These are phyloP conservation scores for Diaporthe nobilis DNA, from an alignment of 2,329 filamentous ascomycete species.

Conservation along the genomic window DNA sequence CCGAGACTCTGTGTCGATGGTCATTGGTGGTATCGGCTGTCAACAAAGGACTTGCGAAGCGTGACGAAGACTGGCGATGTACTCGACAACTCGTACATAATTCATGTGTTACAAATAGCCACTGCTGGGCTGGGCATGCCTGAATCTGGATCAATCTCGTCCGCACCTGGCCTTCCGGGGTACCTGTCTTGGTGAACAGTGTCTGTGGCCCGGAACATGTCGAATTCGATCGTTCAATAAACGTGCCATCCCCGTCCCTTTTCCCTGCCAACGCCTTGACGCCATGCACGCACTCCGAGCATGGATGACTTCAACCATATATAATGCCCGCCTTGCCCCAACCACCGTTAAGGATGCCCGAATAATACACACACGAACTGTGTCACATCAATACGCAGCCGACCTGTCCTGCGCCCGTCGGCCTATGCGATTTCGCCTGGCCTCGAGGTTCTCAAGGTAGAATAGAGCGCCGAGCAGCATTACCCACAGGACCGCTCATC, in stretches of 20 bases:
- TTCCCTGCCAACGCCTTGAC: slow-evolving; percentile 33
- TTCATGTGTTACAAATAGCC: neutral
- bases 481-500: slow-evolving; percentile 60
- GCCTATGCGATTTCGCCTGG: neutral
- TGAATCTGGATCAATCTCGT: neutral
- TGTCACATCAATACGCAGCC: neutral
- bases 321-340: neutral
- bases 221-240: neutral
- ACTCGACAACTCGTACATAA: neutral
- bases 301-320: neutral
- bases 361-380: neutral
- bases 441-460: slow-evolving; percentile 16
- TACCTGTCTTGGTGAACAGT: neutral
- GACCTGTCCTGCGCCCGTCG: neutral
- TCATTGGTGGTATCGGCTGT: too few species aligned
- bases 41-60: neutral
- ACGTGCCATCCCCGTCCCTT: neutral
- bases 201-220: neutral
- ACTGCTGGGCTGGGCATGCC: neutral
- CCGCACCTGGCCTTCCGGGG: too few species aligned
- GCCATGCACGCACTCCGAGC: slow-evolving; percentile 11
- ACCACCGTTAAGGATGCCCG: neutral
- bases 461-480: neutral
- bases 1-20: neutral
- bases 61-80: neutral